Percentiles rank a stretch among this genome's conserved stretches.
These are phyloP conservation scores for Jaapia argillacea DNA, from an alignment of 768 basidiomycete species.

Conservation along the genomic window DNA sequence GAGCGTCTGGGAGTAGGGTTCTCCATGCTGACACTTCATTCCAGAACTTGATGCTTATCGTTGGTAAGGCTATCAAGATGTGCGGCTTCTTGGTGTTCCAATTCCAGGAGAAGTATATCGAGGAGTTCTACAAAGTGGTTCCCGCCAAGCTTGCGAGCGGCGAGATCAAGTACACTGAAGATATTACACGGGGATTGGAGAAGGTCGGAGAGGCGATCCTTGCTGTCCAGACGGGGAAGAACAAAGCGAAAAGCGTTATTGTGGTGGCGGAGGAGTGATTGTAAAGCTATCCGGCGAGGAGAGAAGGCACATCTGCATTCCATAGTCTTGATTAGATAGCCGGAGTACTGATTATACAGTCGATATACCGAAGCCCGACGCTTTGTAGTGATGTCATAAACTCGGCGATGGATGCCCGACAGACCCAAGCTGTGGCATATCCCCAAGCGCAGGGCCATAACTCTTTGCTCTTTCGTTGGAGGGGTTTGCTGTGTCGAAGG, in stretches of 20 bases:
- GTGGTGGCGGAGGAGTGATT: conserved; percentile 19
- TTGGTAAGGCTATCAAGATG: conserved; percentile 17
- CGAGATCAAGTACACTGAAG: conserved; percentile 26
- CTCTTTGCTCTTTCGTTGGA: too few species aligned
- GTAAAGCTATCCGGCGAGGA: too few species aligned
- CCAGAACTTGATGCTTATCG: conserved; percentile 16
- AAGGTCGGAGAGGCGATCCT: conserved; percentile 23
- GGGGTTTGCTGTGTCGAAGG: too few species aligned
- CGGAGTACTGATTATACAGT: too few species aligned
- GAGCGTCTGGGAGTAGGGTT: background rate
- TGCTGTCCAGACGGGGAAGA: conserved; percentile 22
- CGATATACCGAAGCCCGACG: too few species aligned
- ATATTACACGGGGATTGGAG: conserved; percentile 22
- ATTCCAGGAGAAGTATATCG: conserved; percentile 14
- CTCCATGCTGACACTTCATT: background rate
- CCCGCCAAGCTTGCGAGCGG: conserved; percentile 15
- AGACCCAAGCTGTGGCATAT: too few species aligned
- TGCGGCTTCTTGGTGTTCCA: conserved; percentile 20
- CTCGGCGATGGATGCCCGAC: too few species aligned
- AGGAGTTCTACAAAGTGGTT: conserved; percentile 15
- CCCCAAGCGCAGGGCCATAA: too few species aligned
- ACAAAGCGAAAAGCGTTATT: conserved; percentile 27
- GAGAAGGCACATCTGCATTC: too few species aligned
- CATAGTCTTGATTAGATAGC: too few species aligned
- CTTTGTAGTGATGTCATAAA: too few species aligned